Evolutionary conservation across 1,284 basidiomycete species (phyloP), one percentile per base, ranked within the genome.

Genomic region (Fomitopsis schrenkii): DNA sequence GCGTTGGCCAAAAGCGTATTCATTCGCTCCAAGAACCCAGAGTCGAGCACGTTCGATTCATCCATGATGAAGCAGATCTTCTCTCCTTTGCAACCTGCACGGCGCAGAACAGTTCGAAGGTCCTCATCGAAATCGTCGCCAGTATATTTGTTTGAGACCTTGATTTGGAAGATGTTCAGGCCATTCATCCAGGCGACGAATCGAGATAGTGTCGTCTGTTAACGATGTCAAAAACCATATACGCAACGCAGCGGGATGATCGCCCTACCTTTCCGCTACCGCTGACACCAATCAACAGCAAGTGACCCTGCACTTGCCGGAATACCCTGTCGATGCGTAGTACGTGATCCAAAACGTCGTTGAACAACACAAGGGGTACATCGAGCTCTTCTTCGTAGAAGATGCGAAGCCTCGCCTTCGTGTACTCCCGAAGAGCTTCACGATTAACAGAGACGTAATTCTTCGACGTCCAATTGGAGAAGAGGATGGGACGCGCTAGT

Each of bases 11-110:
- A 85, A 4, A 99, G 85, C 0, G 96, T 99, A 75, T 99, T 99
- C 95, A 99, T 98, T 38, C 97, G 88, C 74, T 99, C 97, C 63
- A 99, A 79, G 82, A 99, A 98, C 60, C 97, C 97, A 5, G 97
- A 95, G 74, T 99, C 97, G 42, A 98, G 88, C 33, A 99, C 96
- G 71, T 99, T 99, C 1, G 95, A 97, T 75, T 99, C 97, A 75
- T 99, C 97, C 96, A 99, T 98, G 76, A 99, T 98, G 83, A 99
- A 99, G 73, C 95, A 98, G 45, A 99, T 92, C 78, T 98, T 98
- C 77, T 99, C 97, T 67, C 95, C 96, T 73, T 98, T 98, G 80
- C 95, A 97, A 6, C 97, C 98, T 0, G 97, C 83, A 33, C 97
- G 88, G 42, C 96, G 91, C 36, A 99, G 86, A 1, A 99, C 94